Percentiles rank a stretch among this genome's conserved stretches.
Evolutionary conservation across 1,139 yeast species (phyloP).

Genomic region (Pichia inconspicua): DNA sequence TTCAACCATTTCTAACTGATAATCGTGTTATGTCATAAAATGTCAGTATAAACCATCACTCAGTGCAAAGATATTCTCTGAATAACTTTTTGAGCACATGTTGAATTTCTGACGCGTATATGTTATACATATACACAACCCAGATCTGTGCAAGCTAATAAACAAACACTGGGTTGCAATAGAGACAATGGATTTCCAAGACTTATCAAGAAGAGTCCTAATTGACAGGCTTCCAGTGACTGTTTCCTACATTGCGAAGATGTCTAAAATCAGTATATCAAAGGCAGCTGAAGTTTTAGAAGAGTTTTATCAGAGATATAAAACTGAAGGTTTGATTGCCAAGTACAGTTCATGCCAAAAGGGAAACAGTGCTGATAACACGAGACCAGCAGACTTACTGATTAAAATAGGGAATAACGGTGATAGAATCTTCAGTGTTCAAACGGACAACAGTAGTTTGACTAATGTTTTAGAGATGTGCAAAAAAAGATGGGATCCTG

Average conservation of each 20-base stretch:
- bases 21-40: too few species aligned
- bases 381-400: constrained; percentile 6
- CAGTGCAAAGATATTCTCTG: too few species aligned
- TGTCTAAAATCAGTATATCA: constrained; percentile 13
- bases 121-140: not conserved
- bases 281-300: constrained; percentile 18
- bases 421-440: constrained; percentile 3
- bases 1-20: constrained; percentile 21
- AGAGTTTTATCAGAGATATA: constrained; percentile 16
- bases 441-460: constrained; percentile 11
- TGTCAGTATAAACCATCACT: too few species aligned
- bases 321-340: constrained; percentile 10
- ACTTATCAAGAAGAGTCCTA: constrained; percentile 9
- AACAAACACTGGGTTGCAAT: not conserved
- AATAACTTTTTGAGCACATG: not conserved
- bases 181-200: not conserved
- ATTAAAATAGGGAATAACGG: constrained; percentile 8
- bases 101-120: not conserved
- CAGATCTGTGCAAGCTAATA: too few species aligned
- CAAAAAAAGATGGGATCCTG: constrained; percentile 11
- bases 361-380: constrained; percentile 2
- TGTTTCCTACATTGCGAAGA: constrained; percentile 18
- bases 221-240: constrained; percentile 21
- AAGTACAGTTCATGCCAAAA: constrained; percentile 20
- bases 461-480: not conserved